Conservation (phyloP, 148 eudicot species). For the Spergularia marina region DNA sequence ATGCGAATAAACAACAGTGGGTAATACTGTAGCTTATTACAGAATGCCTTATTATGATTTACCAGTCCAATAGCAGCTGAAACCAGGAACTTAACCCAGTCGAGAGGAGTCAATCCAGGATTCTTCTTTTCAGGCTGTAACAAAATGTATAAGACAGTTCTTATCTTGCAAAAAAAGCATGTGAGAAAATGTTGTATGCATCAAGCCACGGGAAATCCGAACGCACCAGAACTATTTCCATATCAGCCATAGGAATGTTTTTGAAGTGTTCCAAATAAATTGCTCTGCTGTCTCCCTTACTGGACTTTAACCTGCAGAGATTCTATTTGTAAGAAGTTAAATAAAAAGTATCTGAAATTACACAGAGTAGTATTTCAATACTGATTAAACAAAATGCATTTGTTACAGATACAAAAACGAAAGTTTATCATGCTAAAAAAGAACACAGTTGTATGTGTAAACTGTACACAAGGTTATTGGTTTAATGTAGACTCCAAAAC, state of each 20-base stretch:
- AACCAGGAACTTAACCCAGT: constrained; percentile 77
- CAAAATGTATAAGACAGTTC: background rate
- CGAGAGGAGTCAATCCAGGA: constrained; percentile 84
- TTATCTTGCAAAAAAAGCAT: background rate
- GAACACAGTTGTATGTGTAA: no score
- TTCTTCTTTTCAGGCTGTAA: constrained; percentile 84
- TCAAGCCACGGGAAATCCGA: no score
- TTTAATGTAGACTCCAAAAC: no score
- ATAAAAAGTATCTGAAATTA: constrained; percentile 7
- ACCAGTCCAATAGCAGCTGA: constrained; percentile 89
- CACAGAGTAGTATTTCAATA: no score
- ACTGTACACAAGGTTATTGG: no score
- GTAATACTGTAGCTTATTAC: background rate
- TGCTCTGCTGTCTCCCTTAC: constrained; percentile 40
- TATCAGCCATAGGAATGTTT: constrained; percentile 96
- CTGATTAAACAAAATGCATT: background rate
- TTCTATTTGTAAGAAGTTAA: constrained; percentile 27
- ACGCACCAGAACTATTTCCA: constrained; percentile 88
- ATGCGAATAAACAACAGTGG: background rate
- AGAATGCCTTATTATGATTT: constrained; percentile 15
- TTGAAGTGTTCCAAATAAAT: constrained; percentile 85
- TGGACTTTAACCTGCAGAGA: constrained; percentile 27
- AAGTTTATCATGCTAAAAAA: no score
- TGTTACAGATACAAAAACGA: no score
- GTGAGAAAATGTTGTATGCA: background rate